Base-by-base conservation (phyloP, 176 grass and related monocot genomes). In the Poa annua region DNA sequence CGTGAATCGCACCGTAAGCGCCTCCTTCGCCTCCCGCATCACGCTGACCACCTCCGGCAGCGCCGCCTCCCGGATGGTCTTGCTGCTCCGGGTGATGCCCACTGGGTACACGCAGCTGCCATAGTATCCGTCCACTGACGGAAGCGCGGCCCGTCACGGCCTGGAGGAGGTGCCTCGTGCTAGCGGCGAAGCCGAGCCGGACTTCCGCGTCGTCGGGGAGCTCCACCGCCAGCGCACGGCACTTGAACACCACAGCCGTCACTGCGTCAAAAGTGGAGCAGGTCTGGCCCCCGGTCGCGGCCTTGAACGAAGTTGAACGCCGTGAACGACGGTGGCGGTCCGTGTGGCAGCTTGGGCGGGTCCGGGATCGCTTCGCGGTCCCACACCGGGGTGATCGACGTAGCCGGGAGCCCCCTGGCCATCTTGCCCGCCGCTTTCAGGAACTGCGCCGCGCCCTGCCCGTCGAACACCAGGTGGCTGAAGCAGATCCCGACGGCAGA, bases 221-320 rank as follows among this genome's bases (percentile, higher is more conserved):
- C 24, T 68, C 70, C 52, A 88, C 78, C 19, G 88, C 90, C 54
- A 80, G 14, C 11, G 94, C 90, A 42, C 94, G 94, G 81, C 83
- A 87, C 83, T 79, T 89, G 81, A 87, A 97, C 47, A 90, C 78
- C 81, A 91, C 87, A 3, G 88, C 92, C n/a, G 86, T 90, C 67
- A 97, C 84, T 0, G 89, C 81, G 48, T 97, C 95, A 50, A 97
- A 97, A 75, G 89, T 94, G 29, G 92, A 94, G 88, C 92, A 97
- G 79, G 77, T 41, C 42, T 97, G 24, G 10, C 77, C 45, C 6
- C 79, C 88, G 16, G 86, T 86, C 36, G 88, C 63, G 34, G 26
- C 57, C 19, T 36, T 60, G 83, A 91, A 89, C 86, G 74, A 97
- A 92, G 77, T 77, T 91, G 79, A 97, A 89, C 71, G 78, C 82